Percentiles rank a stretch among this genome's conserved stretches.
Conservation (phyloP, 768 basidiomycete species). For the Trametes gibbosa region DNA sequence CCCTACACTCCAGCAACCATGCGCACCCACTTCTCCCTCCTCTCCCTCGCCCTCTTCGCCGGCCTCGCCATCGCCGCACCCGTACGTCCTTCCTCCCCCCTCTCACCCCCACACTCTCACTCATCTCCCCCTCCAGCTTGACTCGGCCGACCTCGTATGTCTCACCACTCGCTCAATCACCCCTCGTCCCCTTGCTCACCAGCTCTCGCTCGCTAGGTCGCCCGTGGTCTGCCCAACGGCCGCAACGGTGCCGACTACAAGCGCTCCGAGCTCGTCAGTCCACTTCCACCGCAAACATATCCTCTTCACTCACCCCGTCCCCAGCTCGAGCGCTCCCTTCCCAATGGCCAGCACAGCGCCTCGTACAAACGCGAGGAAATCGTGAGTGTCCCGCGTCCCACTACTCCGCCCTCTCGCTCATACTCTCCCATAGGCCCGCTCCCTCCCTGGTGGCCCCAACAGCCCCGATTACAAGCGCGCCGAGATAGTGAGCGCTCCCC, state of each 20-base stretch:
- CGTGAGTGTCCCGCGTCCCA: background rate
- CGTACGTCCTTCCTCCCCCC: slow-evolving; percentile 10
- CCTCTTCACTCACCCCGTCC: background rate
- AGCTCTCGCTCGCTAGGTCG: background rate
- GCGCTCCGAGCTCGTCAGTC: background rate
- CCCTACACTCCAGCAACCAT: slow-evolving; percentile 10
- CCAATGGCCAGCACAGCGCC: background rate
- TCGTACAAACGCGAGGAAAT: slow-evolving; percentile 1
- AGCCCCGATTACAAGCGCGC: background rate
- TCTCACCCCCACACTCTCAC: background rate
- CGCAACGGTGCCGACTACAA: background rate
- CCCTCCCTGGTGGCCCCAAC: background rate
- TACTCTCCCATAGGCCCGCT: background rate
- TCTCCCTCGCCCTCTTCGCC: slow-evolving; percentile 25
- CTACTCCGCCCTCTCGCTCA: background rate
- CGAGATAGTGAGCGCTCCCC: background rate
- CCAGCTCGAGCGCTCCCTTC: background rate
- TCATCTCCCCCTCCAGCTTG: background rate
- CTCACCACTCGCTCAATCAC: background rate
- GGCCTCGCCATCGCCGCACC: slow-evolving; percentile 24
- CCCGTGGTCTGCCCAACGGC: background rate
- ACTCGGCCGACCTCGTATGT: slow-evolving; percentile 12
- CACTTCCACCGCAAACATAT: background rate
- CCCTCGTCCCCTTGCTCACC: background rate
- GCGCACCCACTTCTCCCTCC: slow-evolving; percentile 19